Evolutionary conservation across 192 early-diverging fungal genomes (phyloP).

Genomic region (Thamnidium elegans): DNA sequence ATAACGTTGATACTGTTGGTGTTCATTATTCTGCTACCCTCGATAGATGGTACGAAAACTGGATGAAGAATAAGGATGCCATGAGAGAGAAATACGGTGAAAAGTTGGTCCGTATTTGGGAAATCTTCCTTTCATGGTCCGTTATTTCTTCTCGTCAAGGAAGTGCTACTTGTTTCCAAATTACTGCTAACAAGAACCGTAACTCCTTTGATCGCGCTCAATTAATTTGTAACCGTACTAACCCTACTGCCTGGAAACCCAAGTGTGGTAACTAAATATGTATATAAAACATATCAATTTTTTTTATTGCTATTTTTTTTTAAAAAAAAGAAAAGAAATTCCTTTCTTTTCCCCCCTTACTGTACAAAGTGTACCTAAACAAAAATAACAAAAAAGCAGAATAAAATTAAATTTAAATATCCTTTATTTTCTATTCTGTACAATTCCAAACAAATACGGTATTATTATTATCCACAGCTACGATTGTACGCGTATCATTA

Average conservation of each 20-base stretch:
- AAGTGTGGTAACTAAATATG: slow-evolving; percentile 7
- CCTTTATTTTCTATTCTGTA: not conserved
- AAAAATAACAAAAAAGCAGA: too few species aligned
- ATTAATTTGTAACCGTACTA: slow-evolving; percentile 50
- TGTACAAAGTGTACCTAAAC: not conserved
- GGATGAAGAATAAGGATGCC: slow-evolving; percentile 89
- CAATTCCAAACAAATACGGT: slow-evolving; percentile 24
- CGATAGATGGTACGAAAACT: slow-evolving; percentile 96
- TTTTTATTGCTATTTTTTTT: not conserved
- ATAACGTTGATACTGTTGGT: slow-evolving; percentile 85
- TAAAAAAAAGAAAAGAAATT: not conserved
- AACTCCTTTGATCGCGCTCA: slow-evolving; percentile 88
- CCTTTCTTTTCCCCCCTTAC: not conserved
- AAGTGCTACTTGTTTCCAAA: slow-evolving; percentile 94
- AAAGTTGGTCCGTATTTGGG: slow-evolving; percentile 88
- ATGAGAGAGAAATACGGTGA: slow-evolving; percentile 85
- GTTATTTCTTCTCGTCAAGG: slow-evolving; percentile 95
- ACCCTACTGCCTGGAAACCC: slow-evolving; percentile 29
- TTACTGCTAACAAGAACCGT: slow-evolving; percentile 95
- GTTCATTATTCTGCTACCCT: slow-evolving; percentile 98
- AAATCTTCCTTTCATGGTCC: slow-evolving; percentile 98
- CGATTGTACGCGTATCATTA: slow-evolving; percentile 8
- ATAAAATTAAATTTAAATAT: not conserved
- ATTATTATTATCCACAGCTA: slow-evolving; percentile 27
- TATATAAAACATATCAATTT: slow-evolving; percentile 11